Conservation (phyloP, 2,329 filamentous ascomycete genomes). For the Bipolaris sorokiniana region DNA sequence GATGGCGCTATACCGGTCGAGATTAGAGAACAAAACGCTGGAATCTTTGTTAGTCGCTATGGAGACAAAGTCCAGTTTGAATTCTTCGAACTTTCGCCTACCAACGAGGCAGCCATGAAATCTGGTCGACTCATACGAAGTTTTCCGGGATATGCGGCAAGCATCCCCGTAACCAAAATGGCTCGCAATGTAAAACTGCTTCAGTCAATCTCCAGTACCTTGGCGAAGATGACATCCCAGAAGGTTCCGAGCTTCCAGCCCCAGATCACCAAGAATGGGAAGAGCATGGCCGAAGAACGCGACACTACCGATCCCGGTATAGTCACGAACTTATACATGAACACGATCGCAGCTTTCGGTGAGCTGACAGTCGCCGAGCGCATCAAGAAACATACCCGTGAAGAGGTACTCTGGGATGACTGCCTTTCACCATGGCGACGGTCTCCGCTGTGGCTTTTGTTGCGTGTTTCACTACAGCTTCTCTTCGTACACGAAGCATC, state of each 20-base stretch:
- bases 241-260: slow-evolving; percentile 43
- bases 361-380: slow-evolving; percentile 20
- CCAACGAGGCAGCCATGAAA: slow-evolving; percentile 47
- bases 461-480: slow-evolving; percentile 60
- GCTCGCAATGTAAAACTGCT: slow-evolving; percentile 18
- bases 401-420: slow-evolving; percentile 59
- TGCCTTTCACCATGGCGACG: slow-evolving; percentile 55
- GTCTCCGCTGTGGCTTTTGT: slow-evolving; percentile 62
- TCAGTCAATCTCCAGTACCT: slow-evolving; percentile 36
- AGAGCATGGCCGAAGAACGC: slow-evolving; percentile 50
- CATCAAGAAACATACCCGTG: slow-evolving; percentile 61
- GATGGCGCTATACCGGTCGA: slow-evolving; percentile 46
- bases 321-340: slow-evolving; percentile 60
- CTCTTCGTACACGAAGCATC: slow-evolving; percentile 33
- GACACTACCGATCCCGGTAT: slow-evolving; percentile 59
- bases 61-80: slow-evolving; percentile 46
- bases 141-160: slow-evolving; percentile 54
- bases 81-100: slow-evolving; percentile 56
- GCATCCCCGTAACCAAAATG: slow-evolving; percentile 35
- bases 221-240: slow-evolving; percentile 50
- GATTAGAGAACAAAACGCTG: slow-evolving; percentile 57
- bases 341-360: slow-evolving; percentile 49
- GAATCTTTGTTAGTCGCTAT: slow-evolving; percentile 49
- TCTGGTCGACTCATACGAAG: slow-evolving; percentile 52
- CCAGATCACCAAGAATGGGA: slow-evolving; percentile 49